Evolutionary conservation across 208 protist genomes (phyloP), one percentile per base, ranked within the genome.

Genomic region (Porcisia hertigi): DNA sequence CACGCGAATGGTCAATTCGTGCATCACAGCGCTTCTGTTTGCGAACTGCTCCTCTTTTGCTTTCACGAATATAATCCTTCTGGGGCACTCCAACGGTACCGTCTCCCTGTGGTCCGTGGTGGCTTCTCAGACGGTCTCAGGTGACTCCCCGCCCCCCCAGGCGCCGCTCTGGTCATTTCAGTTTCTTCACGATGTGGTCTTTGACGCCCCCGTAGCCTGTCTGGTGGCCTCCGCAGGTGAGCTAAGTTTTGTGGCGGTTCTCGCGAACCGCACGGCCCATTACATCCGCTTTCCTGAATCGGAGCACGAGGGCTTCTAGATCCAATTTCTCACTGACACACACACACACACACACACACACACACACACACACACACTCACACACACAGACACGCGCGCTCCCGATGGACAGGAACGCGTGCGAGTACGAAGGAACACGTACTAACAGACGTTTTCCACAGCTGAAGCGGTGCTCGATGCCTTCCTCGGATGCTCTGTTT

Each of bases 1-100:
- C 1, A 39, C 58, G 41, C 67, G 78, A n/a, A 71, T 82, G 57
- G 57, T 59, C 41, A 43, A 49, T 53, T 69, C 78, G 11, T 45
- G 73, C 57, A 52, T 82, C 23, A 82, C 78, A 11, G 72, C 78
- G 1, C 43, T 82, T 39, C 59, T 75, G n/a, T 71, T 75, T 5
- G 78, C 73, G 47, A 82, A 75, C 73, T 82, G 78, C 60, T 39
- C 78, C 59, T 66, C 72, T 14, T 81, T 81, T 71, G 49, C 71
- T 3, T 69, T 81, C 62, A 75, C 60, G 11, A 79, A 81, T 47
- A 36, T 79, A 30, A 34, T 81, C 34, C 73, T 76, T 30, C 71
- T 74, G 45, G 77, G 75, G 45, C 78, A 82, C 69, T 75, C 71
- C 0, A 65, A 78, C 73, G 78, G 78, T 43, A 71, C 67, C 34